Evolutionary conservation across 23 red algal species (phyloP).

Genomic region (Cyanidiococcus yangmingshanensis): DNA sequence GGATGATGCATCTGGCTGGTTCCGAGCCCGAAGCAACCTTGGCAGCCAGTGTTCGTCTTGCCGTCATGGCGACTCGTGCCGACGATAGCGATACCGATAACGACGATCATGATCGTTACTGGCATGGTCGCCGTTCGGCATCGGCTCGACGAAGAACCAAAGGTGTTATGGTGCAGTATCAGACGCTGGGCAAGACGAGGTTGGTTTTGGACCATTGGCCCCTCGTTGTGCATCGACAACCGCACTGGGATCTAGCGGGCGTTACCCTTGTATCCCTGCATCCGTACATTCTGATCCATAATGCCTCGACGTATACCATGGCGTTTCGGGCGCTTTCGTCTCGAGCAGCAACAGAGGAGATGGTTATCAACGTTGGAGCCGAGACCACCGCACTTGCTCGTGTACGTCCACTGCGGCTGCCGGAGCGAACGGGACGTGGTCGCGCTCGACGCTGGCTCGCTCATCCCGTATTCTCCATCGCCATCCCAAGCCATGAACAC

Average conservation of each 20-base stretch:
- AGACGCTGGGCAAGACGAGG: not conserved
- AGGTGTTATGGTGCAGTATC: too few species aligned
- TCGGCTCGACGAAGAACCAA: too few species aligned
- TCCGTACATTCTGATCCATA: not conserved
- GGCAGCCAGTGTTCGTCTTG: too few species aligned
- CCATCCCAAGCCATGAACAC: not conserved
- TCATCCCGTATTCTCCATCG: not conserved
- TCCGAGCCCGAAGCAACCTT: too few species aligned
- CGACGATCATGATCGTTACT: too few species aligned
- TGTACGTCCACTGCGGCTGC: not conserved
- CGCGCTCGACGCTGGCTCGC: not conserved
- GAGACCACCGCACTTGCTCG: not conserved
- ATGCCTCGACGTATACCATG: conserved; percentile 3
- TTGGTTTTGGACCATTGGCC: not conserved
- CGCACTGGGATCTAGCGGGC: not conserved
- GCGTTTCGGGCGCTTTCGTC: not conserved
- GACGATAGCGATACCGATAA: too few species aligned
- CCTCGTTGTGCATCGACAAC: not conserved
- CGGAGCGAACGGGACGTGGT: not conserved
- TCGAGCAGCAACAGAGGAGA: not conserved
- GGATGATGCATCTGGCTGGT: too few species aligned
- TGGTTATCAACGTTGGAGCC: not conserved
- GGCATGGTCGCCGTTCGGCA: too few species aligned
- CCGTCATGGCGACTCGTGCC: too few species aligned
- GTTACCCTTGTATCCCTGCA: not conserved